These are phyloP conservation scores for Pyrus bretschneideri DNA, from an alignment of 306 rosid species.

Conservation along the genomic window DNA sequence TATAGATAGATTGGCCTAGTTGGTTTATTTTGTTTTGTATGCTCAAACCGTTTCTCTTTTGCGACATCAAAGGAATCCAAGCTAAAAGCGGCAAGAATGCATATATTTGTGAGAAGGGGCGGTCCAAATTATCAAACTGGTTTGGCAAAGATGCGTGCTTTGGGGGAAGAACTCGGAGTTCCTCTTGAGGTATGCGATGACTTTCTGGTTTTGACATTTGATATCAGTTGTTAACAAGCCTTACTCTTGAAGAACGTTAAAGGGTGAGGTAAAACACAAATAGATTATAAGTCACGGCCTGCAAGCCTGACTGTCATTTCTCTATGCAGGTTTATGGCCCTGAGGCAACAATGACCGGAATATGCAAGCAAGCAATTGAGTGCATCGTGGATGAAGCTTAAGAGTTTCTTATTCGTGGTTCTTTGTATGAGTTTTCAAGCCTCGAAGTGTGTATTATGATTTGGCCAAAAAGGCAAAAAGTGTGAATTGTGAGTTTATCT, in stretches of 20 bases:
- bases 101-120: slow-evolving; percentile 75
- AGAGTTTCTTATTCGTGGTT: neutral
- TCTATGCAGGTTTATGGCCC: slow-evolving; percentile 73
- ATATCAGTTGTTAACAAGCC: neutral
- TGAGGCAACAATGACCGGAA: slow-evolving; percentile 82
- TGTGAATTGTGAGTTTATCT: slow-evolving; percentile 2
- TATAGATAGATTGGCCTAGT: neutral
- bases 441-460: neutral
- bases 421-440: neutral
- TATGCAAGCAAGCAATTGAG: slow-evolving; percentile 84
- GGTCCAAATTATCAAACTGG: slow-evolving; percentile 90
- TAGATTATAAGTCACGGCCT: neutral
- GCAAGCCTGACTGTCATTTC: neutral
- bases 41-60: neutral
- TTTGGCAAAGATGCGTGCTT: slow-evolving; percentile 60
- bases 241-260: neutral
- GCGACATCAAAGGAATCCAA: slow-evolving; percentile 47
- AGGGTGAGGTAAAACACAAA: neutral
- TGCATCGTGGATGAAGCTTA: slow-evolving; percentile 53
- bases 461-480: neutral
- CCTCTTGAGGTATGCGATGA: slow-evolving; percentile 59
- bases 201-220: neutral
- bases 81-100: slow-evolving; percentile 75
- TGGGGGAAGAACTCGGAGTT: slow-evolving; percentile 76
- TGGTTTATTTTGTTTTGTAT: neutral